Evolutionary conservation across 2,329 filamentous ascomycete genomes (phyloP).

Genomic region (Orbilia brochopaga): DNA sequence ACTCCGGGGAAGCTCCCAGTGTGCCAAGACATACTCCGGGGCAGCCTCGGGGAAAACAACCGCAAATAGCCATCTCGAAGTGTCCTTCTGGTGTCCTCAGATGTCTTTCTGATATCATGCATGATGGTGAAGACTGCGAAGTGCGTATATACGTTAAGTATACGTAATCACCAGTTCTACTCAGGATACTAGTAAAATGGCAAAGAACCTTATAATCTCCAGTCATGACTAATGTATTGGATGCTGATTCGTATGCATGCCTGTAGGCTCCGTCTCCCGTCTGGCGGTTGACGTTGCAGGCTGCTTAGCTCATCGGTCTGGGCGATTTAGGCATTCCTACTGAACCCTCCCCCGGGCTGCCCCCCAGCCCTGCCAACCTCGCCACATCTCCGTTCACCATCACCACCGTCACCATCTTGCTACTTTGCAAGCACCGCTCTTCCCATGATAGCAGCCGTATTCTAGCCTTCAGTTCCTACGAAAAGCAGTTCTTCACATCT

Average conservation of each 20-base stretch:
- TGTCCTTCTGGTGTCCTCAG: too few species aligned
- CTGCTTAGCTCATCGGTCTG: slow-evolving; percentile 8
- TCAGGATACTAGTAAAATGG: too few species aligned
- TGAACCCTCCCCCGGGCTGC: slow-evolving; percentile 3
- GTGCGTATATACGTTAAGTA: too few species aligned
- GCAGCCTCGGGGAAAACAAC: too few species aligned
- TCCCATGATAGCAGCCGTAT: slow-evolving; percentile 8
- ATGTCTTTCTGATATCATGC: too few species aligned
- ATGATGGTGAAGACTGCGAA: too few species aligned
- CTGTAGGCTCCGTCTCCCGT: background rate
- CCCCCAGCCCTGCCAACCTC: slow-evolving; percentile 32
- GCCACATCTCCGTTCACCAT: slow-evolving; percentile 24
- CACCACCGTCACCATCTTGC: slow-evolving; percentile 23
- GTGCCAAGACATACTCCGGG: background rate
- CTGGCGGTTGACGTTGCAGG: slow-evolving; percentile 2
- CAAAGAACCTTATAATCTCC: too few species aligned
- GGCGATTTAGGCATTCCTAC: slow-evolving; percentile 8
- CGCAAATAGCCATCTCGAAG: too few species aligned
- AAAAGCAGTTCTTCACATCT: slow-evolving; percentile 7
- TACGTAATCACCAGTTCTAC: too few species aligned
- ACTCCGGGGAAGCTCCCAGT: too few species aligned
- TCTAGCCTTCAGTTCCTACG: background rate
- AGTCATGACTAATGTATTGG: background rate
- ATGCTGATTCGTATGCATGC: background rate
- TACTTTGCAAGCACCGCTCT: slow-evolving; percentile 4